Evolutionary conservation across 306 rosid genomes (phyloP), one percentile per base, ranked within the genome.

Genomic region (Lathyrus tuberosus): DNA sequence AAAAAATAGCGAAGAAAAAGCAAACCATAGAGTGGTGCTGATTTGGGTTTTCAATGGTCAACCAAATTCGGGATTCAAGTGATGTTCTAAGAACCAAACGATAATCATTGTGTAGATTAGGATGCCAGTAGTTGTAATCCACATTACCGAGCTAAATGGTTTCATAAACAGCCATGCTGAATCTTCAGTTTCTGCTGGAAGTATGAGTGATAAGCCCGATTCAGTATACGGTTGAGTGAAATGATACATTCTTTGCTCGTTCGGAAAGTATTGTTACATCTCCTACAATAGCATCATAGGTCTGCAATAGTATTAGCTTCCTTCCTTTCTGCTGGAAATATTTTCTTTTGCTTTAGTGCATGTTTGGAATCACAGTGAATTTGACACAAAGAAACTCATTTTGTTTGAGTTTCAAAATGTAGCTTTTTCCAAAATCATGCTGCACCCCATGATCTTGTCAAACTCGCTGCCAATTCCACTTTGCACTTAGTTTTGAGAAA

Each of bases 201-300:
- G 37, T 16, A 89, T 41, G 41, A 85, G 61, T 17, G 87, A 67
- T 69, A 89, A 64, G 26, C 88, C 85, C 11, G 96, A 86, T 53
- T 79, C 90, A 1, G 79, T 69, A 72, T 83, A 89, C 6, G 92
- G 92, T 62, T 85, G 96, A 41, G 90, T 89, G 79, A 86, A n/a
- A 89, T 4, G 70, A 80, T 18, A 86, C 88, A 5, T 46, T 1
- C 26, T 65, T 74, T 30, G 70, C 14, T 76, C 92, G 68, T 0
- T 62, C 11, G 0, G 84, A 73, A 7, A 85, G 81, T 71, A 89
- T 80, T 11, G 96, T 89, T 24, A 89, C 11, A 59, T 89, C 96
- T 17, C 86, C 96, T 70, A 86, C 84, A 17, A 42, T 74, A 56
- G 77, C 96, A 76, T 86, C 88, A 15, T 52, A 51, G 15, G 80